Conservation (phyloP, 306 rosid genomes). For the Trifolium repens region DNA sequence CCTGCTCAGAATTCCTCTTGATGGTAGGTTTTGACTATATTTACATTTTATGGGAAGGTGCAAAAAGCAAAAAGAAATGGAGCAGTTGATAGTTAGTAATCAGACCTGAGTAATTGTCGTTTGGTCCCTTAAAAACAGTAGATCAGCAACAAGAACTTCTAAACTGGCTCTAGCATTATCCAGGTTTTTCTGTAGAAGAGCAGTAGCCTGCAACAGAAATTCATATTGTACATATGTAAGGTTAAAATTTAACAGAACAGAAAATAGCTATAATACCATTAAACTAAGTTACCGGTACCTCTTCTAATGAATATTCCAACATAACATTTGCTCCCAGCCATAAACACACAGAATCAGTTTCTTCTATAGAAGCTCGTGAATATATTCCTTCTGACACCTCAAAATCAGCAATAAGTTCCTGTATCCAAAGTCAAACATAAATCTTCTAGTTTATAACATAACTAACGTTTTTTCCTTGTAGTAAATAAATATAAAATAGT, state of each 20-base stretch:
- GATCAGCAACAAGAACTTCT: constrained; percentile 83
- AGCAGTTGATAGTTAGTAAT: constrained; percentile 25
- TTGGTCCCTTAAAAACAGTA: constrained; percentile 91
- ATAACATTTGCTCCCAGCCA: constrained; percentile 98
- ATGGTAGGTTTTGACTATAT: neutral
- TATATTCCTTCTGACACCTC: constrained; percentile 95
- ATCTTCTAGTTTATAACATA: constrained; percentile 5
- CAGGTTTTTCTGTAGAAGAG: constrained; percentile 73
- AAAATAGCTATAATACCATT: constrained; percentile 26
- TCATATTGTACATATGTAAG: constrained; percentile 30
- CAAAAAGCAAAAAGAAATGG: neutral
- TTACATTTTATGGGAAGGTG: neutral
- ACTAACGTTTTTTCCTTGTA: constrained; percentile 10
- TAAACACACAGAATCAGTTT: constrained; percentile 75
- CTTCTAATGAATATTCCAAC: constrained; percentile 92
- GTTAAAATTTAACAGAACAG: neutral
- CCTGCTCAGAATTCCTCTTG: neutral
- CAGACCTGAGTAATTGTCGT: constrained; percentile 90
- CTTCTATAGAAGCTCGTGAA: constrained; percentile 79
- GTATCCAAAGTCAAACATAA: constrained; percentile 39
- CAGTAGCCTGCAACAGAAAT: constrained; percentile 69
- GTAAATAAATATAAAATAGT: neutral
- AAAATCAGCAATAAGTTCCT: constrained; percentile 85
- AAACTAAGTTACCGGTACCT: constrained; percentile 55
- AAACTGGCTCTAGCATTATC: constrained; percentile 90